Conservation (phyloP, 345 rosid species). For the Populus nigra region DNA sequence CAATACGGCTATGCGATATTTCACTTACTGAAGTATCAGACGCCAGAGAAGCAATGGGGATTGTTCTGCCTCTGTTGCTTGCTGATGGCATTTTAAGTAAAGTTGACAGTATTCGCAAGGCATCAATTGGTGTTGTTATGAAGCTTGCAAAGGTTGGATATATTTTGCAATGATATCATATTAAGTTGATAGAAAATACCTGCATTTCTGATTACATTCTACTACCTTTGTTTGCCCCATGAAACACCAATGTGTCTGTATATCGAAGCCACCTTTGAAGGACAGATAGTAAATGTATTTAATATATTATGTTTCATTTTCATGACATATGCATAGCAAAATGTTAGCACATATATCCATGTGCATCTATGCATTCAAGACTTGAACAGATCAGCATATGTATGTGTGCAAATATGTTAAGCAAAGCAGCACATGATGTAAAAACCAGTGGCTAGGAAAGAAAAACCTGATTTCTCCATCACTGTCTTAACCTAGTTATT, state of each 20-base stretch:
- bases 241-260: neutral
- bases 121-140: conserved; percentile 94
- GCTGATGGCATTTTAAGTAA: conserved; percentile 88
- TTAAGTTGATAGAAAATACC: neutral
- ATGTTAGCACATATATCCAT: neutral
- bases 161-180: neutral
- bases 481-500: neutral
- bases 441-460: neutral
- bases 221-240: conserved; percentile 1
- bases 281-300: neutral
- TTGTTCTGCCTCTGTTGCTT: conserved; percentile 81
- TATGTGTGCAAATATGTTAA: neutral
- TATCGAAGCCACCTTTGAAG: neutral
- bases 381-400: neutral
- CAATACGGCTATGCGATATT: conserved; percentile 84
- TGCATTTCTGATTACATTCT: neutral
- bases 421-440: neutral
- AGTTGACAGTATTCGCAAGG: conserved; percentile 78
- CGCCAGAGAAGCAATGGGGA: conserved; percentile 71
- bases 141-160: conserved; percentile 84
- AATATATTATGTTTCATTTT: neutral
- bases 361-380: neutral
- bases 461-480: neutral
- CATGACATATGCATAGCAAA: neutral
- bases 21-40: conserved; percentile 76